Base-by-base conservation (phyloP, 2,329 filamentous ascomycete species). In the Sclerotinia subarctica region DNA sequence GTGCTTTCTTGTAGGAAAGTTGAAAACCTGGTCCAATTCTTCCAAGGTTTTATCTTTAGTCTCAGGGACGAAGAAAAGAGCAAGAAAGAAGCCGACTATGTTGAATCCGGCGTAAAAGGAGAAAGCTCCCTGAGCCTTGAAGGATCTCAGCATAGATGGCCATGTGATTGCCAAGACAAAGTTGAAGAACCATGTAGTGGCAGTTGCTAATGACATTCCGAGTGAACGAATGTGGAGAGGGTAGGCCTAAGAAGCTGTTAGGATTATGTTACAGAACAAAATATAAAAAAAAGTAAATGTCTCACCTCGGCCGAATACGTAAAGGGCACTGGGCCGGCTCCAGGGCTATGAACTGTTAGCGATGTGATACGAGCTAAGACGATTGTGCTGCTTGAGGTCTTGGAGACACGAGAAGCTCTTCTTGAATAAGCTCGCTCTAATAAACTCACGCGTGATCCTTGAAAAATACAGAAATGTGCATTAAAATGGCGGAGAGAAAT, bases 211-310 rank as follows among this genome's bases (percentile, higher is more conserved):
- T 0, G 81, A 81, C 86, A 89, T 89, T 57, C 86, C 86, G 7
- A 86, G 81, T 74, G 88, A 85, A 70, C 86, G 81, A 74, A 88
- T 85, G 2, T 84, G 86, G 0, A 88, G 82, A 1, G 87, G 86
- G 75, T 86, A 88, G 17, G 87, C 85, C 73, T 59, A 29, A 46
- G 5, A 7, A 15, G 21, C 8, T 59, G 42, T 59, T n/a, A 59
- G 42, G 1, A 3, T 38, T 13, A 26, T 49, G 13, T 3, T 11
- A 35, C 32, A n/a, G 11, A 19, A 42, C 5, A n/a, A n/a, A 32
- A 26, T 21, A 32, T 15, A 59, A 2, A 46, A 32, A 1, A 29
- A 44, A 7, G 24, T 5, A 17, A 46, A 17, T 59, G 3, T 29
- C 57, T 59, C 29, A 63, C 65, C 49, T 68, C 66, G 24, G 87